phyloP scores from a whole-genome alignment of 83 land plant species.

The Picea engelmannii region DNA sequence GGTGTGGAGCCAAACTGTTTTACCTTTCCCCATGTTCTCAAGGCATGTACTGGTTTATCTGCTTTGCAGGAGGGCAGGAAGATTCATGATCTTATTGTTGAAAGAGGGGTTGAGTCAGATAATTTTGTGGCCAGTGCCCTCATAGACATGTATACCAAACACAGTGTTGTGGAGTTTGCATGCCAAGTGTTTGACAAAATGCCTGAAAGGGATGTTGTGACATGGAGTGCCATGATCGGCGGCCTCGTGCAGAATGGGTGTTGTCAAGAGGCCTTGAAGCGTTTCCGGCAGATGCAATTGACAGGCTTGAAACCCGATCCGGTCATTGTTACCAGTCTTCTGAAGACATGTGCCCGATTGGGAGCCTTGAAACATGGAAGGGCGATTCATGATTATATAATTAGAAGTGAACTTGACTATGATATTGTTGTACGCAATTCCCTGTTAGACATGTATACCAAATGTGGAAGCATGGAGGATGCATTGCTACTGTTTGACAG shows the following conservation, averaged over 20 bases:
- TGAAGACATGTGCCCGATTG: slow-evolving; percentile 22
- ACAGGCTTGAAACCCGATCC: slow-evolving; percentile 14
- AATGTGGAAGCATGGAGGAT: slow-evolving; percentile 10
- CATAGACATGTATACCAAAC: not conserved
- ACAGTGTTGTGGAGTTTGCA: not conserved
- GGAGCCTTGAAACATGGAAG: not conserved
- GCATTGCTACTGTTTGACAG: slow-evolving; percentile 5
- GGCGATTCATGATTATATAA: slow-evolving; percentile 1
- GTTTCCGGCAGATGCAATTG: slow-evolving; percentile 15
- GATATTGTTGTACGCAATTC: not conserved
- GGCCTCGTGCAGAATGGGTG: slow-evolving; percentile 22
- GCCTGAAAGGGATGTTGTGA: slow-evolving; percentile 11
- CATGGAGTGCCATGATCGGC: slow-evolving; percentile 20
- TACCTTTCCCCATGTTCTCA: not conserved
- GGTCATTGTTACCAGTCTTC: slow-evolving; percentile 16
- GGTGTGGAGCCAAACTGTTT: not conserved
- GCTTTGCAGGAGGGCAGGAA: not conserved
- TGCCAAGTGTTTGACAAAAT: slow-evolving; percentile 16
- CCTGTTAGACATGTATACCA: slow-evolving; percentile 20
- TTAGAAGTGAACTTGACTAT: not conserved
- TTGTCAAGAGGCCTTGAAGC: slow-evolving; percentile 11
- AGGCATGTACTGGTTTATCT: not conserved
- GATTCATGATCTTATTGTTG: not conserved
- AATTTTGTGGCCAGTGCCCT: not conserved
- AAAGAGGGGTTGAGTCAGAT: not conserved